Evolutionary conservation across 2,329 filamentous ascomycete genomes (phyloP).

Genomic region (Aspergillus melleus): DNA sequence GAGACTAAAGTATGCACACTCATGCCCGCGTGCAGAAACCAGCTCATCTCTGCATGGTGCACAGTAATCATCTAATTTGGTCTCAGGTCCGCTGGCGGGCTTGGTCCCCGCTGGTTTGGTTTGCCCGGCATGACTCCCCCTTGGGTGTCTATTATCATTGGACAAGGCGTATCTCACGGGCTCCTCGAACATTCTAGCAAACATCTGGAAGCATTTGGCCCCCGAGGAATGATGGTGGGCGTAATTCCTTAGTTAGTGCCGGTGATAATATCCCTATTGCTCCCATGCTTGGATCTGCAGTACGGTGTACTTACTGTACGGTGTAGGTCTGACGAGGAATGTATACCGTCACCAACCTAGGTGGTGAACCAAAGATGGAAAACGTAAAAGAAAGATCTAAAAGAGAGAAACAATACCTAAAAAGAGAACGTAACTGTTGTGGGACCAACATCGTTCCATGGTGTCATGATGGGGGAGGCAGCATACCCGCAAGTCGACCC

Average conservation of each 20-base stretch:
- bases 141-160: background rate
- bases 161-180: conserved; percentile 13
- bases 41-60: background rate
- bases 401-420: background rate
- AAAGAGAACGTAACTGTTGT: background rate
- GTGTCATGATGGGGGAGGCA: too few species aligned
- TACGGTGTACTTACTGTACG: too few species aligned
- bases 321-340: background rate
- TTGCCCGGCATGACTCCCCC: background rate
- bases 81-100: background rate
- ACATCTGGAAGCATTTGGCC: conserved; percentile 31
- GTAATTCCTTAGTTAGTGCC: background rate
- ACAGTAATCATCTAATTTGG: background rate
- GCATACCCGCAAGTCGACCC: too few species aligned
- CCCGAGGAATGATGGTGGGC: conserved; percentile 1
- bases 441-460: background rate
- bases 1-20: background rate
- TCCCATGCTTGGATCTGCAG: background rate
- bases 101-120: background rate
- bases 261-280: background rate
- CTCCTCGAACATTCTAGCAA: conserved; percentile 26
- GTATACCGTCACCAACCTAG: background rate
- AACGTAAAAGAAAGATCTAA: too few species aligned
- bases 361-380: background rate
- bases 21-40: background rate